Base-by-base conservation (phyloP, 345 rosid species). In the Eucalyptus shirleyi region DNA sequence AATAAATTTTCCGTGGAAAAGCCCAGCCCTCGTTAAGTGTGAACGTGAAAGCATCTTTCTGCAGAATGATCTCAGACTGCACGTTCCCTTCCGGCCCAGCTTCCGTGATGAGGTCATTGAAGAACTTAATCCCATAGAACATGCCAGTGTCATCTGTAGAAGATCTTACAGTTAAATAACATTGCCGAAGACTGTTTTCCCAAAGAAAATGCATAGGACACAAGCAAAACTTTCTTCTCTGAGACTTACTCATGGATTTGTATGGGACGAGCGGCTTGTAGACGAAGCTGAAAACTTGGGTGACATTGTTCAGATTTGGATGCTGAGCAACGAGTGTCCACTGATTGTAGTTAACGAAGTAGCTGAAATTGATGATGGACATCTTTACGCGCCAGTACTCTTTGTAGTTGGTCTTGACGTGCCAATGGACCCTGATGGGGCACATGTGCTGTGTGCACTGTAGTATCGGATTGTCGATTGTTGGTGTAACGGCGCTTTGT, bases 1-100 rank as follows among this genome's bases (percentile, higher is more conserved):
- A 96, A 80, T 95, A 94, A 11, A 96, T 92, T 91, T 94, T 94
- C 87, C 93, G 88, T n/a, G 98, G 98, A 89, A 96, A 95, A 42
- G 95, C 96, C 98, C 98, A 96, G 47, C 98, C 97, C 89, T 94
- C 93, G 21, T 94, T 94, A 44, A 95, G 91, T 49, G 97, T 95
- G 92, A 95, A 95, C 47, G 92, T 90, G 47, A 90, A 87, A 45
- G 89, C 69, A 59, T 95, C 99, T 92, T 96, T 96, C 65, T 88
- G 94, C 91, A 96, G 92, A 32, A 96, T 93, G 47, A 96, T 50
- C 91, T 95, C 96, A 2, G 97, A 93, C 87, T 95, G 98, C 77
- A 93, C 95, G 89, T 94, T 93, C 30, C 96, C 98, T 11, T 80
- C n/a, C 8, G 93, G 93, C 17, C 96, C 96, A 28, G 96, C 96